Percentiles rank a stretch among this genome's conserved stretches.
phyloP scores from a whole-genome alignment of 2,329 filamentous ascomycete species.

The Colletotrichum musae region DNA sequence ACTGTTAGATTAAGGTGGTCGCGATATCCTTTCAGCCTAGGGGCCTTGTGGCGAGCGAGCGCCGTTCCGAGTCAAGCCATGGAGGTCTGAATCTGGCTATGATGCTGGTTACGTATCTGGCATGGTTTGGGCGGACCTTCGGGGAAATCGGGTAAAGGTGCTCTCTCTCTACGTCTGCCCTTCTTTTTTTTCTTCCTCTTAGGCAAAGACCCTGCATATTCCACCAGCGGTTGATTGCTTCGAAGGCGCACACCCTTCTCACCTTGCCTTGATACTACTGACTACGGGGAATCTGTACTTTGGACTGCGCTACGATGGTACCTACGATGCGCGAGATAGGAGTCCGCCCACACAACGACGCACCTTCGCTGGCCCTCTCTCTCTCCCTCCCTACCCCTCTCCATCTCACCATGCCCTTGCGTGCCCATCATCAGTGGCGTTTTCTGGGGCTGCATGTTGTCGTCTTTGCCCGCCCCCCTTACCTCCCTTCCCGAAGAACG shows the following conservation, averaged over 20 bases:
- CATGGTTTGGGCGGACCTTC: slow-evolving; percentile 12
- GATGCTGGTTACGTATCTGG: slow-evolving; percentile 32
- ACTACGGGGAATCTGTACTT: too few species aligned
- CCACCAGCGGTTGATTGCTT: slow-evolving; percentile 24
- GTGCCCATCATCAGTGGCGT: slow-evolving; percentile 35
- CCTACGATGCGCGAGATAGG: slow-evolving; percentile 8
- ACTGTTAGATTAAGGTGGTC: slow-evolving; percentile 22
- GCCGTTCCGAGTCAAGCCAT: slow-evolving; percentile 36
- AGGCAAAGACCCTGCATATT: slow-evolving; percentile 39
- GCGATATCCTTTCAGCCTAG: slow-evolving; percentile 25
- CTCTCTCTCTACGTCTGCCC: too few species aligned
- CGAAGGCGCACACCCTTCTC: slow-evolving; percentile 7
- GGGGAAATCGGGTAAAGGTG: slow-evolving; percentile 5
- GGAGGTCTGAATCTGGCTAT: slow-evolving; percentile 28
- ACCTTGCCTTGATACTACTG: not conserved
- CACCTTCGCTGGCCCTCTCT: not conserved
- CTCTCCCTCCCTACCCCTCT: not conserved
- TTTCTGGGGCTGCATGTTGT: slow-evolving; percentile 19
- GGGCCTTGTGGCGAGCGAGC: slow-evolving; percentile 25
- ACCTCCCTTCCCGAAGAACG: not conserved
- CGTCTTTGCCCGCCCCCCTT: not conserved
- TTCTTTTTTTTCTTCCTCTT: not conserved
- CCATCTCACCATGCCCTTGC: slow-evolving; percentile 16
- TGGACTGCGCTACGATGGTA: too few species aligned
- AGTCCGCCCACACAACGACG: not conserved